Percentiles rank a stretch among this genome's conserved stretches.
Evolutionary conservation across 1,139 yeast genomes (phyloP).

Genomic region (Fermentozyma sake): DNA sequence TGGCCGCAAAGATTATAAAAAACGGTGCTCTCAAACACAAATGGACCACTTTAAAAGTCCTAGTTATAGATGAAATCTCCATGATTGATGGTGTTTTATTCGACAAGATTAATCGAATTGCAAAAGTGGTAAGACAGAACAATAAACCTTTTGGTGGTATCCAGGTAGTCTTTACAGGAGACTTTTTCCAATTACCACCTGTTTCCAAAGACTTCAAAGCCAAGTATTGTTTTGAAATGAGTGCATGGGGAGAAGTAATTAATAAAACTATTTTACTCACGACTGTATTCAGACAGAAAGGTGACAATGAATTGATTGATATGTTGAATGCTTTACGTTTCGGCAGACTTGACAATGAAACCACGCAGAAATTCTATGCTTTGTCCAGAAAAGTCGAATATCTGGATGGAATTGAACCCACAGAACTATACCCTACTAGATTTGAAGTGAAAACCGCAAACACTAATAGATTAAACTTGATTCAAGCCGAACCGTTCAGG

Average conservation of each 20-base stretch:
- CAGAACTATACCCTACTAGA: constrained; percentile 74
- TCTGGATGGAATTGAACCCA: constrained; percentile 74
- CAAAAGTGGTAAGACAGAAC: constrained; percentile 48
- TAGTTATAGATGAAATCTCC: constrained; percentile 82
- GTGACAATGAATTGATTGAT: constrained; percentile 61
- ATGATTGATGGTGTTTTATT: constrained; percentile 80
- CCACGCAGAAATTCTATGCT: constrained; percentile 39
- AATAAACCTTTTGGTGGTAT: constrained; percentile 81
- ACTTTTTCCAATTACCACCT: constrained; percentile 89
- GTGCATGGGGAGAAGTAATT: constrained; percentile 52
- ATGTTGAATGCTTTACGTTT: constrained; percentile 72
- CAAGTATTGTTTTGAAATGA: constrained; percentile 55
- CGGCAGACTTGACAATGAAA: constrained; percentile 51
- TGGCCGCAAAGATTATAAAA: constrained; percentile 44
- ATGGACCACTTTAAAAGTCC: constrained; percentile 61
- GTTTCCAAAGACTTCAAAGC: constrained; percentile 44
- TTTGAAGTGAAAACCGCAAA: constrained; percentile 73
- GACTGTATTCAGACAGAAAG: constrained; percentile 67
- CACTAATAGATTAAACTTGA: constrained; percentile 38
- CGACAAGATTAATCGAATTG: constrained; percentile 67
- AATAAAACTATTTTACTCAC: constrained; percentile 54
- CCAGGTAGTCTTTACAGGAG: constrained; percentile 82
- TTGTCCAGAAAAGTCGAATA: constrained; percentile 54
- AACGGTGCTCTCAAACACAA: constrained; percentile 41
- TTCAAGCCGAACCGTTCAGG: constrained; percentile 27